phyloP scores from a whole-genome alignment of 2,329 filamentous ascomycete genomes.

The Beauveria scarabaeidicola region DNA sequence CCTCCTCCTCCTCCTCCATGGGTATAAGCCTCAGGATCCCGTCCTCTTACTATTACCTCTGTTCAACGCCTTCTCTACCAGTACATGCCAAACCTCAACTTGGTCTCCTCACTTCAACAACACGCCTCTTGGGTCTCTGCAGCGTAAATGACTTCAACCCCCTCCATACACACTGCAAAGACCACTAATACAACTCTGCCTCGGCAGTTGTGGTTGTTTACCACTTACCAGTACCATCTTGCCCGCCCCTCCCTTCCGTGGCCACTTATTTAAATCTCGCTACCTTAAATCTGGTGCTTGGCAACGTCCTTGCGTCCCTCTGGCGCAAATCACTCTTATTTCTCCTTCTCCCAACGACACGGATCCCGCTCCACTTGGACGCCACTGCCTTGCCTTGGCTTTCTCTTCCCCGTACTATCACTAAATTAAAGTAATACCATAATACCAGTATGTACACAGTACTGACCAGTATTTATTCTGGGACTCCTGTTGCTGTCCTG shows the following conservation, averaged over 20 bases:
- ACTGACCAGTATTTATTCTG: neutral
- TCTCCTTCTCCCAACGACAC: neutral
- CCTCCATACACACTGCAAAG: neutral
- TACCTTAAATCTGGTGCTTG: slow-evolving; percentile 11
- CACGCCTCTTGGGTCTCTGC: neutral
- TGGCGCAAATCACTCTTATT: slow-evolving; percentile 5
- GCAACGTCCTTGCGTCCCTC: slow-evolving; percentile 7
- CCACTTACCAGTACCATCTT: too few relatives aligned
- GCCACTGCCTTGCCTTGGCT: neutral
- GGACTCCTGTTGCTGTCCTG: neutral
- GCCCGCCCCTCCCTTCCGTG: slow-evolving; percentile 6
- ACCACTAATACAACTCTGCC: neutral
- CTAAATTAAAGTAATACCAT: too few relatives aligned
- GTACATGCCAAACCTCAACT: neutral
- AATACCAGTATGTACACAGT: neutral
- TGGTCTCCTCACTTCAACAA: neutral
- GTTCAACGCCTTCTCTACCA: neutral
- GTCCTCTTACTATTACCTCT: neutral
- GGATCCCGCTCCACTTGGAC: slow-evolving; percentile 5
- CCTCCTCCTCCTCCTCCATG: neutral
- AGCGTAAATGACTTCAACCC: neutral
- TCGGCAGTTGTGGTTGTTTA: slow-evolving; percentile 10
- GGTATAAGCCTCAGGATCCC: slow-evolving; percentile 6
- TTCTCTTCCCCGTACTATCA: neutral
- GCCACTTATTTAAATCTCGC: slow-evolving; percentile 11